Conservation (phyloP, 257 asterid species). For the Oldenlandia corymbosa region DNA sequence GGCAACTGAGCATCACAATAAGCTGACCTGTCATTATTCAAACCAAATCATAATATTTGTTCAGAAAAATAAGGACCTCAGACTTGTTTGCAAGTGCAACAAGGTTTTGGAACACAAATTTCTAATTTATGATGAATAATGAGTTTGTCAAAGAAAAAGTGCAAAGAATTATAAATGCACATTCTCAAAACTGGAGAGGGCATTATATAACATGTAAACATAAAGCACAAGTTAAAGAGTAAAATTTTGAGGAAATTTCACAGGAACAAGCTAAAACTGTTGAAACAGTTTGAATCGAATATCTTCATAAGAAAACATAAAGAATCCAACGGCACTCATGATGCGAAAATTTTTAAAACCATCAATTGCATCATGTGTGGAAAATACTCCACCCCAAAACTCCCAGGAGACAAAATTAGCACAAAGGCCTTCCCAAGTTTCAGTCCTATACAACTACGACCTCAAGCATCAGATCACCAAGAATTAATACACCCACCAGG, state of each 20-base stretch:
- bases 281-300: not conserved
- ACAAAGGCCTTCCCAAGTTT: not conserved
- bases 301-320: not conserved
- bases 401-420: not conserved
- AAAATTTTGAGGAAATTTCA: not conserved
- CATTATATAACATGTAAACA: too few species aligned
- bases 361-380: not conserved
- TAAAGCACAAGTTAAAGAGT: not conserved
- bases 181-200: too few species aligned
- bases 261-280: too few species aligned
- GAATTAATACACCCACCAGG: not conserved
- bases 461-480: not conserved
- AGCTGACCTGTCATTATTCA: conserved; percentile 65
- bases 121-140: not conserved
- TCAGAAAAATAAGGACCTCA: too few species aligned
- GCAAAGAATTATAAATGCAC: too few species aligned
- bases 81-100: not conserved
- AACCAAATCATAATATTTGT: conserved; percentile 9
- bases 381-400: not conserved
- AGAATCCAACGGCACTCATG: not conserved
- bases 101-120: not conserved
- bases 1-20: conserved; percentile 95
- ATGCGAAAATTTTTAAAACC: not conserved
- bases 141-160: not conserved
- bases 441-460: not conserved